Base-by-base conservation (phyloP, 2,329 filamentous ascomycete species). In the Penicillium rolfsii region DNA sequence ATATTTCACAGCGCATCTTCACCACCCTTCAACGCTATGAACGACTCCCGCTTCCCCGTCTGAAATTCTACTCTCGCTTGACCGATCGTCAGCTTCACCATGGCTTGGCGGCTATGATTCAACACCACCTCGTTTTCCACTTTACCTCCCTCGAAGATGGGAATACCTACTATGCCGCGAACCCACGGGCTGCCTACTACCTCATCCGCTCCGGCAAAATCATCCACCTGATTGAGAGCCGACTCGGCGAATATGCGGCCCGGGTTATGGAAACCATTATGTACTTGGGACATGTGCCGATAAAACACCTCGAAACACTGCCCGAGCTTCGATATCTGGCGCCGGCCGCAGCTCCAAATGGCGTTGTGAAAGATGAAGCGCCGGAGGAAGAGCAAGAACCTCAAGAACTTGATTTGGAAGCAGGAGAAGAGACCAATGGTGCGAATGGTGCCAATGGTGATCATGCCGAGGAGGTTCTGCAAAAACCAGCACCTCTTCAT, bases 71-170 rank as follows among this genome's bases (percentile, higher is more conserved):
- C 72, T 93, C 91, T 22, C 86, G 87, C 53, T 85, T 97, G 54
- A 86, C 85, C 57, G 83, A 85, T n/a, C 86, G 87, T 56, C 89
- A 96, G 73, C 81, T 97, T 65, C 90, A 89, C 70, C 88, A 93
- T 78, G 93, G 90, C 22, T 84, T 99, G 55, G 88, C 88, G 56
- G 89, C 95, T 35, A 87, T 98, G 65, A 85, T 96, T 45, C 94
- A 98, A 74, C 91, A 97, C 74, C 92, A 93, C 72, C 85, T 98
- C 52, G 82, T 96, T 64, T 91, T 88, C 75, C 89, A 93, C 76
- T 84, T 87, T 66, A 86, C 87, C 66, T 84, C 88, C 61, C 74
- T 82, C 58, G 85, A 89, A 58, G 84, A 86, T 46, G 84, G 84
- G 49, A 75, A 83, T 53, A 90, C 90, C 26, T 87, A 87, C 73